These are phyloP conservation scores for Syncephalis fuscata DNA, from an alignment of 371 early-diverging fungal genomes.

Conservation along the genomic window DNA sequence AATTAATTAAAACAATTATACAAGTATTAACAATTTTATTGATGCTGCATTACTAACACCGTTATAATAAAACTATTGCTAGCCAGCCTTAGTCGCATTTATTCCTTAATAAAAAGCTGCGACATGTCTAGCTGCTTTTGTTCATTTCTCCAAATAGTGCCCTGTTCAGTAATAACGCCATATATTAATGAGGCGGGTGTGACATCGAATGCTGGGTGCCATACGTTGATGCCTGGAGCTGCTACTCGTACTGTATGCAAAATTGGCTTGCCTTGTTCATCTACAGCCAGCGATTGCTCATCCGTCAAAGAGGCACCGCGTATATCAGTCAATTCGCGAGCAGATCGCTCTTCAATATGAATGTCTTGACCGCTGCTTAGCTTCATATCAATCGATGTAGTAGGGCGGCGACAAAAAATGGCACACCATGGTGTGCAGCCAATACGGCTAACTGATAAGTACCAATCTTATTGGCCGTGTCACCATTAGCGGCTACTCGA, in stretches of 20 bases:
- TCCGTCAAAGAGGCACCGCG: conserved; percentile 34
- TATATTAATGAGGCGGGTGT: conserved; percentile 77
- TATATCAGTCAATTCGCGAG: conserved; percentile 56
- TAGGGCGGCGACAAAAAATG: conserved; percentile 93
- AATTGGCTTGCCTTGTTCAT: conserved; percentile 13
- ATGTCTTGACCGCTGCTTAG: conserved; percentile 54
- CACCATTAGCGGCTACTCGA: conserved; percentile 90
- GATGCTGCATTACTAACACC: too few species aligned
- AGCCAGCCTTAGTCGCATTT: too few species aligned
- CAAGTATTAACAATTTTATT: too few species aligned
- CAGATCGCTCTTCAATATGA: conserved; percentile 72
- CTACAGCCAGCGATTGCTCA: conserved; percentile 8
- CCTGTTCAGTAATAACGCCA: conserved; percentile 87
- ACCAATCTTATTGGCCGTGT: conserved; percentile 97
- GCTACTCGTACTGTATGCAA: conserved; percentile 56
- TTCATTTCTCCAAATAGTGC: conserved; percentile 9
- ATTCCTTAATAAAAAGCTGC: too few species aligned
- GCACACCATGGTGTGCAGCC: conserved; percentile 67
- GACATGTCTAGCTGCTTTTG: too few species aligned
- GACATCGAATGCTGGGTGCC: conserved; percentile 96
- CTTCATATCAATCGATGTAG: conserved; percentile 75
- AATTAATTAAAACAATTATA: too few species aligned
- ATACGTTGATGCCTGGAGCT: conserved; percentile 66
- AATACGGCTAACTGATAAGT: conserved; percentile 90
- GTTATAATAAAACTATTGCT: too few species aligned